A percentile compares a stretch with the other conserved stretches of the same genome.
Conservation (phyloP, 768 basidiomycete genomes). For the Leccinum truebloodii region DNA sequence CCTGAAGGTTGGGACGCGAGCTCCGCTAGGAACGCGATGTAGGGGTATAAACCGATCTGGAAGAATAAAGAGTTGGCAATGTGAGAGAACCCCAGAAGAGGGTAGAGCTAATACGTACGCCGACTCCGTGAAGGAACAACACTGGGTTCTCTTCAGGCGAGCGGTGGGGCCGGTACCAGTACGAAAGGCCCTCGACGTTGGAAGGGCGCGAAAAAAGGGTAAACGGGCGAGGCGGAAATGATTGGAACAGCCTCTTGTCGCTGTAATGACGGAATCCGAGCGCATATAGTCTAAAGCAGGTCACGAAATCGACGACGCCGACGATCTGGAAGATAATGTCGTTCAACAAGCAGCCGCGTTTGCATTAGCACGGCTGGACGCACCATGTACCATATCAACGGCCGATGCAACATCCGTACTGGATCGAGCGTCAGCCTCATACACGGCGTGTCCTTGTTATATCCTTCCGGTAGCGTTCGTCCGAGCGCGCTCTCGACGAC, state of each 20-base stretch:
- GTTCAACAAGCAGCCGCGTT: not conserved
- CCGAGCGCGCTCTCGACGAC: constrained; percentile 44
- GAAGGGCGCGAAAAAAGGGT: constrained; percentile 46
- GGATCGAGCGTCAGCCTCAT: constrained; percentile 60
- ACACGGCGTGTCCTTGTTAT: constrained; percentile 38
- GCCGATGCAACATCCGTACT: constrained; percentile 55
- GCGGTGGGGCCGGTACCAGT: constrained; percentile 53
- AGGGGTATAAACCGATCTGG: constrained; percentile 65
- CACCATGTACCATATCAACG: constrained; percentile 61
- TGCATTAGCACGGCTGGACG: not conserved
- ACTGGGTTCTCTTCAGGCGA: constrained; percentile 50
- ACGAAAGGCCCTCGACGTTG: constrained; percentile 36
- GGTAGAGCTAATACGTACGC: constrained; percentile 37
- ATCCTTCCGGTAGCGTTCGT: constrained; percentile 41
- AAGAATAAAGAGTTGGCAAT: not conserved
- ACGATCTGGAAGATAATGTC: constrained; percentile 46
- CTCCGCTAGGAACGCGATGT: constrained; percentile 51
- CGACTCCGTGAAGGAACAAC: constrained; percentile 71
- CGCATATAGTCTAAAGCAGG: constrained; percentile 38
- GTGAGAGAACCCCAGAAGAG: not conserved
- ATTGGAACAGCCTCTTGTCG: constrained; percentile 33
- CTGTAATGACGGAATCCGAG: constrained; percentile 59
- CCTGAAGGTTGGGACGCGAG: constrained; percentile 46
- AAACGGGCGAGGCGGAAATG: constrained; percentile 57
- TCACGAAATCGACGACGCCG: constrained; percentile 46